Conservation (phyloP, 2,329 filamentous ascomycete genomes). For the Pochonia chlamydosporia region DNA sequence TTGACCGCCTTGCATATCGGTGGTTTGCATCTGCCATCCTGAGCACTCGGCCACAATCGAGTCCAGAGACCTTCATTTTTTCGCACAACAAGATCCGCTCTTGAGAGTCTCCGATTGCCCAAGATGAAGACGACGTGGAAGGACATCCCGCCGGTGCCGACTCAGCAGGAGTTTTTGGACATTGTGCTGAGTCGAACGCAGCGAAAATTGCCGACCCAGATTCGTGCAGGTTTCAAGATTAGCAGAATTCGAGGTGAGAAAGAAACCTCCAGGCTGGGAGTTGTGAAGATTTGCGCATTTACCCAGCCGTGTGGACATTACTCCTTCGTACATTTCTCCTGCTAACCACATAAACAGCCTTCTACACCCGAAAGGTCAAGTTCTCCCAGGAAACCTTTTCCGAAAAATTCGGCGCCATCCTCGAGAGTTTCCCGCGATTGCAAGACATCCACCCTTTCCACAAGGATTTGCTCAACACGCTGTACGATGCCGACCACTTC, state of each 20-base stretch:
- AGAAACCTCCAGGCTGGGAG: conserved; percentile 3
- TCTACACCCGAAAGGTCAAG: conserved; percentile 98
- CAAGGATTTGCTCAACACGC: conserved; percentile 78
- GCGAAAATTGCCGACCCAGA: conserved; percentile 88
- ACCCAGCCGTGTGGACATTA: background rate
- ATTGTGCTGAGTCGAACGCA: conserved; percentile 94
- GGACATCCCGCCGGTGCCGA: conserved; percentile 82
- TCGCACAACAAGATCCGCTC: background rate
- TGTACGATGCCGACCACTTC: conserved; percentile 98
- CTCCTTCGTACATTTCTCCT: too few species aligned
- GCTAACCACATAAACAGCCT: conserved; percentile 44
- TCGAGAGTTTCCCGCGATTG: conserved; percentile 88
- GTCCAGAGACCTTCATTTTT: conserved; percentile 7
- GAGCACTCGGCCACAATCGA: conserved; percentile 8
- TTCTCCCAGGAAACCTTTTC: conserved; percentile 95
- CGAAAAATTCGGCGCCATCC: conserved; percentile 85
- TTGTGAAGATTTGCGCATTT: conserved; percentile 1
- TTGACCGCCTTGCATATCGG: conserved; percentile 23
- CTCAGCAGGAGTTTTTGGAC: conserved; percentile 92
- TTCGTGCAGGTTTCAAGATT: conserved; percentile 91
- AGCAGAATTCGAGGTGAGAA: conserved; percentile 68
- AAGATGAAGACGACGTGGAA: conserved; percentile 61
- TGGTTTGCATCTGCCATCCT: conserved; percentile 14
- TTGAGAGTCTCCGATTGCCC: conserved; percentile 21
- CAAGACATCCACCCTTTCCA: conserved; percentile 95